Evolutionary conservation across 1,139 yeast genomes (phyloP), one percentile per base, ranked within the genome.

Genomic region (Pichia sp.): DNA sequence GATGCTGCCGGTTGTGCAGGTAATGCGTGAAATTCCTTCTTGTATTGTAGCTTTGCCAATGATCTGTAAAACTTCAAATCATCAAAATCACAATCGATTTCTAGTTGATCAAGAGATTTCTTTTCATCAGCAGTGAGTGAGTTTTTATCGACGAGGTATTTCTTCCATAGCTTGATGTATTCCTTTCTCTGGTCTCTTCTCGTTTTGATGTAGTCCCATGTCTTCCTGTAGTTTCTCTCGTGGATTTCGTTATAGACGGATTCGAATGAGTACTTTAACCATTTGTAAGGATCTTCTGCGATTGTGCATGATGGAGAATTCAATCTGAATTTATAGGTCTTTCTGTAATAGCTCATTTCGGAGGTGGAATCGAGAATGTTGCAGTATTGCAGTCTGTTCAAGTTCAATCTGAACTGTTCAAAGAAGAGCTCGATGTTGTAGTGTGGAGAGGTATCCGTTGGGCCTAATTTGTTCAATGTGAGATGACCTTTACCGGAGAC

Each of bases 401-500:
- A 71, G 48, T 85, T 89, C 20, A 94, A 70, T 15, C 95, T 89
- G 57, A 94, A 83, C 60, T 93, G 96, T 49, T 91, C 91, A 63
- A 91, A 94, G 52, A 83, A 77, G 42, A 93, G 69, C 52, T 88
- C 87, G 0, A 93, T 79, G 43, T 79, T 78, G 18, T 89, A 75
- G 62, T 87, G 94, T 2, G 99, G 97, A 27, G 69, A 67, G 0
- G 69, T 59, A 40, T 80, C 84, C 0, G 90, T 81, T 1, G 94
- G 73, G 2, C 94, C 94, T 8, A 73, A 66, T 62, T 94, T 94
- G 67, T 88, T 87, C 30, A 93, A 70, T 1, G 93, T 83, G 37
- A 94, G 67, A 59, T 84, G 84, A 32, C 99, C 99, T 38, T 74
- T 71, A 30, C 99, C 99, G 7, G 90, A 81, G 1, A 94, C 96